Percentiles rank a stretch among this genome's conserved stretches.
phyloP scores from a whole-genome alignment of 768 basidiomycete species.

The Mycena metata region DNA sequence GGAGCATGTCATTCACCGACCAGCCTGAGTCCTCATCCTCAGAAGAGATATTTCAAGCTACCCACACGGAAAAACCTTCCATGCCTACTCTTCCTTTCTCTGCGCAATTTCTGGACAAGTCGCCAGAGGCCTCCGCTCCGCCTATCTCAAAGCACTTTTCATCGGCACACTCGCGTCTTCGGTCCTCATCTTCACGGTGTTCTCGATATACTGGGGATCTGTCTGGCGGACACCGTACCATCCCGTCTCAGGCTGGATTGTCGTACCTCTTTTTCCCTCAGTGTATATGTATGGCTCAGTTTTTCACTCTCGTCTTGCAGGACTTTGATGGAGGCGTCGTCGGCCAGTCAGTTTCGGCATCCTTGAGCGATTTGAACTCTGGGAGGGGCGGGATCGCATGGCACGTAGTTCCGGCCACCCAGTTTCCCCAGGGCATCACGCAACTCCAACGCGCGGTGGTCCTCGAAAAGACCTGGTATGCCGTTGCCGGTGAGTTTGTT shows the following conservation, averaged over 20 bases:
- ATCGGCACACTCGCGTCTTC: conserved; percentile 52
- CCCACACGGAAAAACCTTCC: too few relatives aligned
- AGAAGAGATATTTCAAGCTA: too few relatives aligned
- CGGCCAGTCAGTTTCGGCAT: conserved; percentile 60
- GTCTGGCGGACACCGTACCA: conserved; percentile 60
- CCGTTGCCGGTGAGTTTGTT: conserved; percentile 61
- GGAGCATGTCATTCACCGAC: too few relatives aligned
- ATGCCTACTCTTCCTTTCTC: conserved; percentile 40
- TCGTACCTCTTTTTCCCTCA: conserved; percentile 56
- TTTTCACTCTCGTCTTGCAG: conserved; percentile 43
- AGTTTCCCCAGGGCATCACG: conserved; percentile 60
- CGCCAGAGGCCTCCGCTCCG: conserved; percentile 46
- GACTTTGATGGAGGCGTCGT: conserved; percentile 72
- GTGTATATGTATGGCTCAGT: neutral
- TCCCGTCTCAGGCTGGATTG: conserved; percentile 68
- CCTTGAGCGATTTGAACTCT: conserved; percentile 47
- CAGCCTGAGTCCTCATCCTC: too few relatives aligned
- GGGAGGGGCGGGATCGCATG: conserved; percentile 58
- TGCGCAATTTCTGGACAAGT: conserved; percentile 47
- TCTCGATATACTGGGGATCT: conserved; percentile 74
- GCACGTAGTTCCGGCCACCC: conserved; percentile 54
- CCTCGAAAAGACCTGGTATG: conserved; percentile 68
- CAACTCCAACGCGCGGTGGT: conserved; percentile 61
- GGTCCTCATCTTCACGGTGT: conserved; percentile 61
- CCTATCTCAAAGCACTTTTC: conserved; percentile 61